Evolutionary conservation across 2,329 filamentous ascomycete species (phyloP).

Genomic region (Venturia oleaginea): DNA sequence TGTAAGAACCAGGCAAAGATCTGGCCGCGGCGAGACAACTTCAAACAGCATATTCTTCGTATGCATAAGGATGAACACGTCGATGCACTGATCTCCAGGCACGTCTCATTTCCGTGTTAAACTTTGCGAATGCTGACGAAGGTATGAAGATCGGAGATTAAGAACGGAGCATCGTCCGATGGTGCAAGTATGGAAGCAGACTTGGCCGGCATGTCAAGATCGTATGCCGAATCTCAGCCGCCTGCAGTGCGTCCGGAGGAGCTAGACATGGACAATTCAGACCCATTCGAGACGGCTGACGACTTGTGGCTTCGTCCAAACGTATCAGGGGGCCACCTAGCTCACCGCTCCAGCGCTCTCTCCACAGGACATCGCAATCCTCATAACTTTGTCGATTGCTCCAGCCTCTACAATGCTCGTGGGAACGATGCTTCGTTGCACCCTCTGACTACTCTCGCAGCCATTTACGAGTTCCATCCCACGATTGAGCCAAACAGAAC

Average conservation of each 20-base stretch:
- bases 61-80: constrained; percentile 49
- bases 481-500: background rate
- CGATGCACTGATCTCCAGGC: constrained; percentile 40
- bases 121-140: background rate
- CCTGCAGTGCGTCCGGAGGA: background rate
- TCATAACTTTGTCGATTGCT: background rate
- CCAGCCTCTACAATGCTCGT: background rate
- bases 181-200: background rate
- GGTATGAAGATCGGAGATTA: constrained; percentile 3
- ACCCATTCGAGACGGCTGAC: background rate
- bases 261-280: constrained; percentile 1
- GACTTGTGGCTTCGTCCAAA: background rate
- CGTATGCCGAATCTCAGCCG: background rate
- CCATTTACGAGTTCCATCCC: background rate
- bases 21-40: constrained; percentile 82
- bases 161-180: constrained; percentile 1
- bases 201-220: background rate
- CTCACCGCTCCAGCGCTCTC: constrained; percentile 4
- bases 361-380: background rate
- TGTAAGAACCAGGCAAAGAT: constrained; percentile 56
- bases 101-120: constrained; percentile 19
- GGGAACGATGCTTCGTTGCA: background rate
- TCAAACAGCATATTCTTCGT: constrained; percentile 65
- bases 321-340: background rate
- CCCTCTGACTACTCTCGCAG: background rate